Evolutionary conservation across 352 stramenopile species (phyloP), one percentile per base, ranked within the genome.

Genomic region (Phytophthora pluvialis): DNA sequence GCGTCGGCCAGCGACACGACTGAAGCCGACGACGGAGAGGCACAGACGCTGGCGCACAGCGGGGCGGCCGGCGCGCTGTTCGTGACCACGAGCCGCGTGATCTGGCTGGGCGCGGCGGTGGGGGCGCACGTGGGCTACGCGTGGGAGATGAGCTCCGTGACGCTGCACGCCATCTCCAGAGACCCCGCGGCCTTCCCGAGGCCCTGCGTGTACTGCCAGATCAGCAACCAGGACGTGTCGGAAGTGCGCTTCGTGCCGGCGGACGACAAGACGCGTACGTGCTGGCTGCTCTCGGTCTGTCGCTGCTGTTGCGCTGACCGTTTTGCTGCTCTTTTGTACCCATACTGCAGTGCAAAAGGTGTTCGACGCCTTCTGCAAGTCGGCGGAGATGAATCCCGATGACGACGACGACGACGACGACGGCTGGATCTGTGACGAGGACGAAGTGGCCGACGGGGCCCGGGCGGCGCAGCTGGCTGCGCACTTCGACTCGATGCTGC

Each of bases 141-240:
- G 12, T 94, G 86, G 86, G 82, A 93, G 47, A 90, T 89, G 63
- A 81, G 64, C 36, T 60, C 67, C 9, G 72, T 94, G 36, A 89
- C 79, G 16, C 70, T 95, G 49, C 86, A 95, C 51, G 86, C 86
- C 29, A 91, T 95, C 52, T 92, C 84, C 29, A 78, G 84, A 43
- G 86, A 95, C 68, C 67, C 66, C 1, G 60, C 36, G 8, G 82
- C 82, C 13, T 95, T 93, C 62, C 76, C 77, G 4, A 68, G 63
- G 16, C 81, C 86, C 6, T 95, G 86, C 60, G 64, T 95, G 43
- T 95, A 95, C 65, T 95, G 86, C 66, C 86, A 95, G 80, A 77
- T 93, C 6, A 88, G 87, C 38, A 62, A 67, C 8, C 77, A 93
- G 48, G 81, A 91, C 47, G 70, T 89, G 6, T 77, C 68, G 18